Percentiles rank a stretch among this genome's conserved stretches.
phyloP scores from a whole-genome alignment of 305 asterid genomes.

The Solanum chacoense region DNA sequence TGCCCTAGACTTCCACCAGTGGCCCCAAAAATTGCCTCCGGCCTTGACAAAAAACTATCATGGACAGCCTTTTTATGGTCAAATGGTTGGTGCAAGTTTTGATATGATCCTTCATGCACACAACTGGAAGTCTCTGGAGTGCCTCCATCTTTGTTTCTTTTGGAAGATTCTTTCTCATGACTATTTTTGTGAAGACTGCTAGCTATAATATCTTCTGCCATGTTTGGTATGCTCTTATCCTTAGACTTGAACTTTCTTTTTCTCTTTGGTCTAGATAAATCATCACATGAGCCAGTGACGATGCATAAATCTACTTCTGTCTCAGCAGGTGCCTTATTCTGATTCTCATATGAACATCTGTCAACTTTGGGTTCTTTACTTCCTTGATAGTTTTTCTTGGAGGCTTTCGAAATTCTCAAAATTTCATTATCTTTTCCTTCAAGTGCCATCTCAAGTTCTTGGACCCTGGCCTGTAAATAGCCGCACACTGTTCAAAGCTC shows the following conservation, averaged over 20 bases:
- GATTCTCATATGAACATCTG: slow-evolving; percentile 20
- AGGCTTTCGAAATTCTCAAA: slow-evolving; percentile 41
- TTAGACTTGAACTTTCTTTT: slow-evolving; percentile 17
- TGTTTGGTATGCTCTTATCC: slow-evolving; percentile 12
- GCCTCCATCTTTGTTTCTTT: slow-evolving; percentile 15
- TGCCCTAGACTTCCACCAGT: slow-evolving; percentile 24
- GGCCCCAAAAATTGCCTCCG: slow-evolving; percentile 17
- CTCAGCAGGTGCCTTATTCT: slow-evolving; percentile 20
- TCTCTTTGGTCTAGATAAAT: slow-evolving; percentile 13
- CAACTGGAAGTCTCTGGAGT: slow-evolving; percentile 11
- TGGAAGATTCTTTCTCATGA: slow-evolving; percentile 9
- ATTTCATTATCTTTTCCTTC: slow-evolving; percentile 61
- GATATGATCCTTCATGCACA: slow-evolving; percentile 8
- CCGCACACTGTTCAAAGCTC: slow-evolving; percentile 4
- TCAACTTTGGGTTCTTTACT: slow-evolving; percentile 16
- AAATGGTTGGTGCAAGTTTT: slow-evolving; percentile 7
- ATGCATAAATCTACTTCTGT: slow-evolving; percentile 14
- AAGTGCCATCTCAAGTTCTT: slow-evolving; percentile 45
- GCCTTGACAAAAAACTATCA: slow-evolving; percentile 10
- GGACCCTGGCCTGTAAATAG: slow-evolving; percentile 47
- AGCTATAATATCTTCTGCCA: slow-evolving; percentile 3
- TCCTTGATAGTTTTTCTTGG: slow-evolving; percentile 5
- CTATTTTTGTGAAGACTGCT: slow-evolving; percentile 14
- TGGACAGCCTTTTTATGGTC: slow-evolving; percentile 4
- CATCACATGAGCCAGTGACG: slow-evolving; percentile 6